Percentiles rank a stretch among this genome's conserved stretches.
These are phyloP conservation scores for Mortierella antarctica DNA, from an alignment of 192 early-diverging fungal species.

Conservation along the genomic window DNA sequence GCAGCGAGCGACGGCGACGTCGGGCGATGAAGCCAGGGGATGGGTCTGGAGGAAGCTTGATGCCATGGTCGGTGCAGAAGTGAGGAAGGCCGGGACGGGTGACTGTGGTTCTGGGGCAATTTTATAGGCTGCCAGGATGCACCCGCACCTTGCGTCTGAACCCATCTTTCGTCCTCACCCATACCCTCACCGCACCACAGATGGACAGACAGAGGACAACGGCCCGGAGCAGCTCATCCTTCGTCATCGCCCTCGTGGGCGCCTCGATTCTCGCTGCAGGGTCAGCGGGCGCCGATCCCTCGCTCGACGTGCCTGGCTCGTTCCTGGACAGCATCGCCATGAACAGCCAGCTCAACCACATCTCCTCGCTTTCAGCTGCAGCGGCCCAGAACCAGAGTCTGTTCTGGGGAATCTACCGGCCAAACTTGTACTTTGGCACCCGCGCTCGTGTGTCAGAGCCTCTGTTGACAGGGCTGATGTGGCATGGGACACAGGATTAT, in stretches of 20 bases:
- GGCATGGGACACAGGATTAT: conserved; percentile 80
- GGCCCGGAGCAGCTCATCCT: not conserved
- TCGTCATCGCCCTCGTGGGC: conserved; percentile 2
- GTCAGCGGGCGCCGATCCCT: not conserved
- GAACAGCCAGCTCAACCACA: not conserved
- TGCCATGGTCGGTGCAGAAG: no score
- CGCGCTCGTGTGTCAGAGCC: conserved; percentile 79
- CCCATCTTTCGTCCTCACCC: no score
- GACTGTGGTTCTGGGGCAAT: no score
- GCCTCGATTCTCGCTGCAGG: not conserved
- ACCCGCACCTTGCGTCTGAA: no score
- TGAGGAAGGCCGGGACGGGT: no score
- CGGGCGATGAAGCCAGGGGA: no score
- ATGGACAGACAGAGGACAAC: not conserved
- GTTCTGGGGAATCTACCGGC: conserved; percentile 91
- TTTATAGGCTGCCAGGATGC: no score
- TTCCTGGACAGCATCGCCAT: conserved; percentile 12
- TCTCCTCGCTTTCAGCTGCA: not conserved
- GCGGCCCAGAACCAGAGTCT: conserved; percentile 64
- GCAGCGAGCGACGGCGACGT: no score
- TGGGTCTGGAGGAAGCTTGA: no score
- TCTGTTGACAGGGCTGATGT: conserved; percentile 93
- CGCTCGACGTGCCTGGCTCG: conserved; percentile 12
- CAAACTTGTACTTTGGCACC: conserved; percentile 94
- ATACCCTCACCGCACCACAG: not conserved